Evolutionary conservation across 169 alveolate species (phyloP).

Genomic region (Plasmodium inui): DNA sequence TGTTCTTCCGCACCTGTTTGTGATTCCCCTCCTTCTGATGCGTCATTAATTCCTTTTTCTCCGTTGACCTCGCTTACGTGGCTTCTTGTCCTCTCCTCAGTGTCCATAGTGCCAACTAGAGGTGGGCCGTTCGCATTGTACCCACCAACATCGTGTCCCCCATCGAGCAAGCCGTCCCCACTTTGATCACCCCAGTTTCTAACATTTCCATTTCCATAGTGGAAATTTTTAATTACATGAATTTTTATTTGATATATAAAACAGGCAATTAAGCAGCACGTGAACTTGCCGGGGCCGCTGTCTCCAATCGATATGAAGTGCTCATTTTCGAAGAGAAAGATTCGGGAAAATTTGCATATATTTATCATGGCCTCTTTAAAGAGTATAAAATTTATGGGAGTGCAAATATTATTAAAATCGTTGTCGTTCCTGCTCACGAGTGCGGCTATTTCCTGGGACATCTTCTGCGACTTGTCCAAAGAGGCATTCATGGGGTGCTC

Average conservation of each 20-base stretch:
- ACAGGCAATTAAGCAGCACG: conserved; percentile 72
- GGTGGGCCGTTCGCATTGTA: not conserved
- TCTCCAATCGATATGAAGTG: conserved; percentile 77
- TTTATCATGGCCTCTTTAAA: conserved; percentile 74
- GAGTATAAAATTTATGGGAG: conserved; percentile 66
- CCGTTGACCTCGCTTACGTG: not conserved
- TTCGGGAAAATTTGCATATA: conserved; percentile 73
- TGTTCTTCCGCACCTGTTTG: not conserved
- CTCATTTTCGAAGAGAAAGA: conserved; percentile 73
- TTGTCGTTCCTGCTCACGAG: conserved; percentile 67
- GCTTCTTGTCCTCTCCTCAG: not conserved
- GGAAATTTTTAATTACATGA: conserved; percentile 65
- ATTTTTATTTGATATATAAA: conserved; percentile 74
- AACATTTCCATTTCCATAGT: conserved; percentile 20
- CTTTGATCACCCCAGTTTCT: not conserved
- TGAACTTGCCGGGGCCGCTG: conserved; percentile 57
- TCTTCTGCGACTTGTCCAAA: conserved; percentile 23
- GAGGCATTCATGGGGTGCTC: conserved; percentile 16
- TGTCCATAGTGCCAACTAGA: not conserved
- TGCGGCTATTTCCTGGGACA: conserved; percentile 54
- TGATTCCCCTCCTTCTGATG: not conserved
- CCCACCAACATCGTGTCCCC: not conserved
- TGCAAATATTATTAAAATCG: conserved; percentile 37
- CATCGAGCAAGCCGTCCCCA: not conserved
- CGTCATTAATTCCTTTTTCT: not conserved